Conservation (phyloP, 2,329 filamentous ascomycete genomes). For the Thyridium curvatum region DNA sequence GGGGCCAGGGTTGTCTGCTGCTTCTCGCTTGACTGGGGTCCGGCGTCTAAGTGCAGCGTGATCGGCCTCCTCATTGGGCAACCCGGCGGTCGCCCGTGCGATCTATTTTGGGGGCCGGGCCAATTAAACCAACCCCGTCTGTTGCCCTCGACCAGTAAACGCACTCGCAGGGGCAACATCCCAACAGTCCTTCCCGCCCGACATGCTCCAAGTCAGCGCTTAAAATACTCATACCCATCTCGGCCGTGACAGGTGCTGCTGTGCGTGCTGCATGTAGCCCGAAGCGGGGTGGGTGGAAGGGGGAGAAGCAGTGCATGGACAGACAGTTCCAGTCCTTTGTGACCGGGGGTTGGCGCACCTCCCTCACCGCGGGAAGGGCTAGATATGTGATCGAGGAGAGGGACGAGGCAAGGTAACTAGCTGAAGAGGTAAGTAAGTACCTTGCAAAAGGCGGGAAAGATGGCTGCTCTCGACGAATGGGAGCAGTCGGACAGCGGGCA, state of each 20-base stretch:
- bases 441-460: too few species aligned
- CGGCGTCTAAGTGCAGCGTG: slow-evolving; percentile 24
- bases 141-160: too few species aligned
- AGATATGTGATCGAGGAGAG: not conserved
- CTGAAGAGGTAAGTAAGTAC: too few species aligned
- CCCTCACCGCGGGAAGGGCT: not conserved
- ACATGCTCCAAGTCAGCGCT: not conserved
- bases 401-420: too few species aligned
- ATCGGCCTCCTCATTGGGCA: slow-evolving; percentile 17
- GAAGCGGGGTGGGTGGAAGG: not conserved
- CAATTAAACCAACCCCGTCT: slow-evolving; percentile 7
- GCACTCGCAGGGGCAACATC: too few species aligned
- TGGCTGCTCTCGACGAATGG: too few species aligned
- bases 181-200: slow-evolving; percentile 1
- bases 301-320: too few species aligned
- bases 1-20: too few species aligned
- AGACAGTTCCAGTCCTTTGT: not conserved
- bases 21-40: slow-evolving; percentile 2
- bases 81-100: not conserved
- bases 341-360: not conserved
- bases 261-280: not conserved
- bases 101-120: slow-evolving; percentile 17
- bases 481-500: too few species aligned
- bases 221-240: slow-evolving; percentile 1
- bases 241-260: not conserved